Evolutionary conservation across 495 filamentous ascomycete species (phyloP).

Genomic region (Venustampulla echinocandica): DNA sequence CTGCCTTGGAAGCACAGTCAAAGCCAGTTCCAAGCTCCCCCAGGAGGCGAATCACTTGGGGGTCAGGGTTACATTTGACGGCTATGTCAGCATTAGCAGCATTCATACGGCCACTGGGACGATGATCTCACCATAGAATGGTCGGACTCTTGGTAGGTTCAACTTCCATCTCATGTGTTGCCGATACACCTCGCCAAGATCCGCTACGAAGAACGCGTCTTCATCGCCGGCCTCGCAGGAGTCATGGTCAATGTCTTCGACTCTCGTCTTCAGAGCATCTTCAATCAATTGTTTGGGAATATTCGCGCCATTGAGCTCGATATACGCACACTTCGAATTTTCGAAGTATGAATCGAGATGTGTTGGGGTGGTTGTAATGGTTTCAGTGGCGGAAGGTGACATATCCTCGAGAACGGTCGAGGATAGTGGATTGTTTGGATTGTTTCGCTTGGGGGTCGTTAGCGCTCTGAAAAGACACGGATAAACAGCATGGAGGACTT

Average conservation of each 20-base stretch:
- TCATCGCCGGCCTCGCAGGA: conserved; percentile 82
- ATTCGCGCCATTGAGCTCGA: conserved; percentile 25
- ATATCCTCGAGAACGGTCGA: conserved; percentile 43
- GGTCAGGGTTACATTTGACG: conserved; percentile 97
- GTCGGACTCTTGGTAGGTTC: conserved; percentile 86
- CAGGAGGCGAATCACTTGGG: conserved; percentile 79
- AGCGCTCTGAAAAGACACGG: not conserved
- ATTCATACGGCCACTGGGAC: not conserved
- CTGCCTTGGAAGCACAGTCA: conserved; percentile 94
- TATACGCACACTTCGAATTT: conserved; percentile 16
- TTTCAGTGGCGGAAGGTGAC: conserved; percentile 61
- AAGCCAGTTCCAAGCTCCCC: conserved; percentile 86
- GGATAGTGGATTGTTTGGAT: conserved; percentile 3
- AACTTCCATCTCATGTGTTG: conserved; percentile 98
- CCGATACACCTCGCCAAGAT: conserved; percentile 96
- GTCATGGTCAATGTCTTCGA: conserved; percentile 75
- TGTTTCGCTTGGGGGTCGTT: not conserved
- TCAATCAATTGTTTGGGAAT: conserved; percentile 56
- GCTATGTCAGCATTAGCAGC: conserved; percentile 44
- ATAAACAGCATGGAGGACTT: too few relatives aligned
- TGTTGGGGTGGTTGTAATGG: conserved; percentile 34
- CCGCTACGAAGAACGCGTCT: conserved; percentile 95
- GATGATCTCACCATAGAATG: conserved; percentile 78
- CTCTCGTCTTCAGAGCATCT: conserved; percentile 70
- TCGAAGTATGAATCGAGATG: conserved; percentile 23